phyloP scores from a whole-genome alignment of 2,329 filamentous ascomycete genomes.

The Cytospora schulzeri region DNA sequence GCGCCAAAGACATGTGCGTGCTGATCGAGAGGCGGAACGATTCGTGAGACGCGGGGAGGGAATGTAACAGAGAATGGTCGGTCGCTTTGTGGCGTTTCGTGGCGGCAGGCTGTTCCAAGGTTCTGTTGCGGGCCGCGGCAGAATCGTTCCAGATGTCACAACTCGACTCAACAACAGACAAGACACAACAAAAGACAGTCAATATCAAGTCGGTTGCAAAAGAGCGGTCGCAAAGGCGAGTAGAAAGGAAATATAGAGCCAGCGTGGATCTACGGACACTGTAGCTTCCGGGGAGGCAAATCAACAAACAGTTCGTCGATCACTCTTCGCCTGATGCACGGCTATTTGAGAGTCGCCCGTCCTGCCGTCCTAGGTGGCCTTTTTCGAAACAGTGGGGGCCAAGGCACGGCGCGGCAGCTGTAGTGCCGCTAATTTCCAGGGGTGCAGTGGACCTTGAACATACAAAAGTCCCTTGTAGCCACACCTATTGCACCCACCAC shows the following conservation, averaged over 20 bases:
- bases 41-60: neutral
- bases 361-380: constrained; percentile 5
- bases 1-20: constrained; percentile 24
- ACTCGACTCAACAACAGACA: neutral
- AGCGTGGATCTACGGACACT: neutral
- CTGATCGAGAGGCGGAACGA: constrained; percentile 11
- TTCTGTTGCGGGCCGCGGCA: neutral
- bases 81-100: constrained; percentile 17
- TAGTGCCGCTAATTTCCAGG: constrained; percentile 7
- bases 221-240: neutral
- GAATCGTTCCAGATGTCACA: neutral
- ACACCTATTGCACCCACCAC: constrained; percentile 7
- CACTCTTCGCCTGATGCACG: neutral
- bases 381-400: constrained; percentile 3
- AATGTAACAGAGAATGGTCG: constrained; percentile 12
- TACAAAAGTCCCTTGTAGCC: neutral
- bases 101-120: constrained; percentile 9
- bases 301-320: neutral
- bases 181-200: neutral
- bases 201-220: neutral
- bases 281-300: neutral
- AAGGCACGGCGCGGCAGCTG: constrained; percentile 2
- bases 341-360: neutral
- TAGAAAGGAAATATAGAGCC: neutral
- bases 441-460: neutral